These are phyloP conservation scores for Fonsecaea monophora DNA, from an alignment of 2,329 filamentous ascomycete species.

Conservation along the genomic window DNA sequence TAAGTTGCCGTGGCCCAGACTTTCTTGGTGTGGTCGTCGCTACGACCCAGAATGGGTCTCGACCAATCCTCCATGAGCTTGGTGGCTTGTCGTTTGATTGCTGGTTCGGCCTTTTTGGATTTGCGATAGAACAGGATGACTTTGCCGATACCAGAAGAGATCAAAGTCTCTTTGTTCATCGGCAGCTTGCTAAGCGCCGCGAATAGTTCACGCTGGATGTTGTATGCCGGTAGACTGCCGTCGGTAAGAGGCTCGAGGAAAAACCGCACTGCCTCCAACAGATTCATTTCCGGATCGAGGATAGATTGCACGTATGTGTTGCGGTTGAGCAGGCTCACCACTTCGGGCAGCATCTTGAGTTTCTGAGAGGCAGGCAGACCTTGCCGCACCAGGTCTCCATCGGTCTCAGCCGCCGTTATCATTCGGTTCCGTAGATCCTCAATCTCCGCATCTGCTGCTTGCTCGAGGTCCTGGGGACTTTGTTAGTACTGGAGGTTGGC, in stretches of 20 bases:
- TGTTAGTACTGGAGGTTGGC: conserved; percentile 31
- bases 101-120: conserved; percentile 84
- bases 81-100: conserved; percentile 93
- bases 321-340: conserved; percentile 84
- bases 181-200: conserved; percentile 78
- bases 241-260: conserved; percentile 96
- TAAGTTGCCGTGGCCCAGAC: conserved; percentile 64
- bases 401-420: conserved; percentile 85
- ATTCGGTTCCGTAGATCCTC: conserved; percentile 86
- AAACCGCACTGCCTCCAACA: conserved; percentile 93
- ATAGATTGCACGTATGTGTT: conserved; percentile 82
- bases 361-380: conserved; percentile 88
- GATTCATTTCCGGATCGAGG: conserved; percentile 92
- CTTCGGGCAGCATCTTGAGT: conserved; percentile 89
- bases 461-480: conserved; percentile 75
- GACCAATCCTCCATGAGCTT: conserved; percentile 95
- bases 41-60: conserved; percentile 88
- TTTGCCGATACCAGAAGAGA: conserved; percentile 93
- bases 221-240: conserved; percentile 91
- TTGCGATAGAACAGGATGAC: conserved; percentile 97
- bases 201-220: conserved; percentile 95
- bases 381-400: conserved; percentile 80
- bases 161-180: conserved; percentile 86
- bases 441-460: conserved; percentile 88
- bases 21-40: conserved; percentile 92